phyloP scores from a whole-genome alignment of 345 rosid genomes.

The Syzygium grande region DNA sequence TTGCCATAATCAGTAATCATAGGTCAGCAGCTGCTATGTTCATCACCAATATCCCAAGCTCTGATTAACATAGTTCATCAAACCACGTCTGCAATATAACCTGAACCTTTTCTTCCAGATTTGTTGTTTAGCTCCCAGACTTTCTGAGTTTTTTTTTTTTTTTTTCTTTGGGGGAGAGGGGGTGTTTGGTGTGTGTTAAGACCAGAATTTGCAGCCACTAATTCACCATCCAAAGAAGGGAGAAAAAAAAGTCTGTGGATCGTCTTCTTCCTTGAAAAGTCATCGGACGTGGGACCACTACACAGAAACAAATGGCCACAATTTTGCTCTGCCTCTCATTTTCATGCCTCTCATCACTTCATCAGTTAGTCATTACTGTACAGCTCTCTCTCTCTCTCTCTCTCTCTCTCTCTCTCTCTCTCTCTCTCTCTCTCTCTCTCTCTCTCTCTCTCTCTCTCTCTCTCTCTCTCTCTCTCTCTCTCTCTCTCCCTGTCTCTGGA shows the following conservation, averaged over 20 bases:
- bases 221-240: not conserved
- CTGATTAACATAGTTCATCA: not conserved
- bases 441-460: not conserved
- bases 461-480: not conserved
- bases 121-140: too few species aligned
- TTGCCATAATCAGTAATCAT: not conserved
- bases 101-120: too few species aligned
- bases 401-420: not conserved
- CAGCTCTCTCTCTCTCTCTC: not conserved
- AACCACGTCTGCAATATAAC: too few species aligned
- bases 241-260: not conserved
- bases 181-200: too few species aligned
- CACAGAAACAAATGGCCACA: not conserved
- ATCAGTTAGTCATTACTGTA: not conserved
- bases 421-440: not conserved
- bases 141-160: too few species aligned
- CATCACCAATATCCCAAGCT: not conserved
- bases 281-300: not conserved
- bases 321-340: not conserved
- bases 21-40: not conserved
- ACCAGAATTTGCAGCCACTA: not conserved
- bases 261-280: not conserved
- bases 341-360: not conserved
- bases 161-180: too few species aligned
- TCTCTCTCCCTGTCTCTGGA: not conserved